Conservation (phyloP, 805 yeast species). For the Tetrapisispora arboricola region DNA sequence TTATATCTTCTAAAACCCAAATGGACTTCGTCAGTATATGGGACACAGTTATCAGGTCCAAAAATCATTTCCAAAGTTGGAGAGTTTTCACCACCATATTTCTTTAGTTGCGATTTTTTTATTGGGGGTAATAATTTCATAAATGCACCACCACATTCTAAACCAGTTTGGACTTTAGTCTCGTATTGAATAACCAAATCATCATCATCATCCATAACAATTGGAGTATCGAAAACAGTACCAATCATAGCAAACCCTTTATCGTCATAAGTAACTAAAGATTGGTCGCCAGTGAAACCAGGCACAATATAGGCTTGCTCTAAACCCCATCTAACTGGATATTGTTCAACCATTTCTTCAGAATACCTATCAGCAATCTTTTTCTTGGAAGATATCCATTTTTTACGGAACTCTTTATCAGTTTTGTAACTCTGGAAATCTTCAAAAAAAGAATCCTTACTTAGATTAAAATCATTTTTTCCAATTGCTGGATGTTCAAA, state of each 20-base stretch:
- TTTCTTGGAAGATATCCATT: conserved; percentile 39
- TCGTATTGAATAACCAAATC: conserved; percentile 84
- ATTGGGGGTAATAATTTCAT: conserved; percentile 52
- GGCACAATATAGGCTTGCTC: conserved; percentile 35
- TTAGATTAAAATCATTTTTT: not conserved
- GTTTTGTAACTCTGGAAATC: conserved; percentile 40
- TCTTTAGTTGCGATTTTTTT: conserved; percentile 27
- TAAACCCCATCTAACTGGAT: conserved; percentile 27
- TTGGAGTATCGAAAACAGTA: conserved; percentile 43
- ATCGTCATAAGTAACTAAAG: conserved; percentile 63
- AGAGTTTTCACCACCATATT: conserved; percentile 46
- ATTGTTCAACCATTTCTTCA: conserved; percentile 30
- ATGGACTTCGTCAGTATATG: conserved; percentile 61
- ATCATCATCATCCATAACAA: conserved; percentile 45
- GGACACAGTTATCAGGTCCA: conserved; percentile 90
- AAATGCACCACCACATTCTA: conserved; percentile 86
- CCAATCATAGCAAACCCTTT: conserved; percentile 82
- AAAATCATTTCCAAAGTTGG: conserved; percentile 47
- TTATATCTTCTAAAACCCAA: conserved; percentile 56
- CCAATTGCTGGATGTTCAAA: conserved; percentile 3
- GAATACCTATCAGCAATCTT: conserved; percentile 11
- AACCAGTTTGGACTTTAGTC: conserved; percentile 69
- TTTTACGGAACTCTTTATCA: conserved; percentile 29
- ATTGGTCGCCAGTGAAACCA: conserved; percentile 43
- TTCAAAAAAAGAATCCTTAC: conserved; percentile 47